Percentiles rank a stretch among this genome's conserved stretches.
Conservation (phyloP, 2,329 filamentous ascomycete genomes). For the Thielaviopsis punctulata region DNA sequence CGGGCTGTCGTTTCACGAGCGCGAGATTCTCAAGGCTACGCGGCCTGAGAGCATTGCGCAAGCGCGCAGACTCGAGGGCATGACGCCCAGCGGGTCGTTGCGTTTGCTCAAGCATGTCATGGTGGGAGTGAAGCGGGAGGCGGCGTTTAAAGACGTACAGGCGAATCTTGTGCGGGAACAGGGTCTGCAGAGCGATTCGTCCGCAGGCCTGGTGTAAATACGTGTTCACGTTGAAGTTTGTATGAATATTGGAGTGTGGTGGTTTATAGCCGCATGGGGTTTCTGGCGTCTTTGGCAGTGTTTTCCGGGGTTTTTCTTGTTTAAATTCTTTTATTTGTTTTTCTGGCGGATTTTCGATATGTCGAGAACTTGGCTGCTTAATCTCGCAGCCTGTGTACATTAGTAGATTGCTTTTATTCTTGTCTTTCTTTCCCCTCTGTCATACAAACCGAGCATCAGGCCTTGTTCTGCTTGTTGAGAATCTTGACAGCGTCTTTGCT, state of each 20-base stretch:
- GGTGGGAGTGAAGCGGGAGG: conserved; percentile 6
- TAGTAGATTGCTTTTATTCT: not conserved
- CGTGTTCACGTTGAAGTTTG: too few relatives aligned
- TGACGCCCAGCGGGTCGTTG: conserved; percentile 43
- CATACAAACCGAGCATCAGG: not conserved
- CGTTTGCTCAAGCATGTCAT: conserved; percentile 45
- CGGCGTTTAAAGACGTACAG: conserved; percentile 6
- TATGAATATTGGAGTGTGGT: too few relatives aligned
- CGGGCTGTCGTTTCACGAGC: conserved; percentile 68
- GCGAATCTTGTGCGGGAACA: not conserved
- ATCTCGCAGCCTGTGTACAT: not conserved
- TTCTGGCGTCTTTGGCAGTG: not conserved
- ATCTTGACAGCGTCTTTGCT: conserved; percentile 88
- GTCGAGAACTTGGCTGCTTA: not conserved
- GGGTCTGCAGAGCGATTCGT: not conserved
- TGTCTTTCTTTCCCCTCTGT: not conserved
- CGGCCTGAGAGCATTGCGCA: conserved; percentile 76
- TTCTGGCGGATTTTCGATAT: too few relatives aligned
- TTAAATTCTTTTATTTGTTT: not conserved
- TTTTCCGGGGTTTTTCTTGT: not conserved
- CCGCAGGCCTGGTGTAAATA: not conserved
- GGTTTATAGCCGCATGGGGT: too few relatives aligned
- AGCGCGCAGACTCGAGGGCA: conserved; percentile 71
- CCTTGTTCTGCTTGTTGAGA: conserved; percentile 24
- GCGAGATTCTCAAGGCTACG: conserved; percentile 48